A percentile compares a stretch with the other conserved stretches of the same genome.
Evolutionary conservation across 495 filamentous ascomycete species (phyloP).

Genomic region (Lasiosphaeriaceae sp.): DNA sequence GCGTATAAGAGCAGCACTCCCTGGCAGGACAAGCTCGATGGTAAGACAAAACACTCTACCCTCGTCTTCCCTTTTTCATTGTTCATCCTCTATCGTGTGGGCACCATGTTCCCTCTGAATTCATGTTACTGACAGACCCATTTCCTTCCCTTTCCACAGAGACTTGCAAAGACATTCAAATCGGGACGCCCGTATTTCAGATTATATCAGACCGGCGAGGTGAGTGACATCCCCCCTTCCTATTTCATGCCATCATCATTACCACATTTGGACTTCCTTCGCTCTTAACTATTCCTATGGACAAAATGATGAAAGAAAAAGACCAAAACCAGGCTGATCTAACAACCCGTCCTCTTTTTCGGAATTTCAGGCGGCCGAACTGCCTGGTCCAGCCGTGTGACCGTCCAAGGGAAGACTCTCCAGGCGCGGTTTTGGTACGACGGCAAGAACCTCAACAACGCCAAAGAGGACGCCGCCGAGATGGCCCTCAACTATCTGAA

Average conservation of each 20-base stretch:
- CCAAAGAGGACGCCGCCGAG: constrained; percentile 86
- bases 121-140: not conserved
- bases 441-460: constrained; percentile 79
- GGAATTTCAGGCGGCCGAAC: constrained; percentile 69
- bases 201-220: constrained; percentile 78
- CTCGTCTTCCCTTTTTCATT: not conserved
- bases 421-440: constrained; percentile 87
- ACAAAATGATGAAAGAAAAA: not conserved
- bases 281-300: not conserved
- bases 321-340: not conserved
- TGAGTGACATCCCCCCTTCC: constrained; percentile 37
- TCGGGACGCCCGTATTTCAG: constrained; percentile 59
- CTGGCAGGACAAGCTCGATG: constrained; percentile 29
- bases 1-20: constrained; percentile 7
- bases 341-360: not conserved
- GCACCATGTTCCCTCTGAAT: not conserved
- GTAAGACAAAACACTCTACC: constrained; percentile 6
- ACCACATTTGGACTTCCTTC: not conserved
- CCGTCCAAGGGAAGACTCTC: constrained; percentile 51
- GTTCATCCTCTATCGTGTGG: too few relatives aligned
- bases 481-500: constrained; percentile 56
- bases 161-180: constrained; percentile 53
- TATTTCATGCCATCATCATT: not conserved
- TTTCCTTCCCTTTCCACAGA: constrained; percentile 39
- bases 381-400: constrained; percentile 79